Base-by-base conservation (phyloP, 2,329 filamentous ascomycete genomes). In the Sphaerulina musiva region DNA sequence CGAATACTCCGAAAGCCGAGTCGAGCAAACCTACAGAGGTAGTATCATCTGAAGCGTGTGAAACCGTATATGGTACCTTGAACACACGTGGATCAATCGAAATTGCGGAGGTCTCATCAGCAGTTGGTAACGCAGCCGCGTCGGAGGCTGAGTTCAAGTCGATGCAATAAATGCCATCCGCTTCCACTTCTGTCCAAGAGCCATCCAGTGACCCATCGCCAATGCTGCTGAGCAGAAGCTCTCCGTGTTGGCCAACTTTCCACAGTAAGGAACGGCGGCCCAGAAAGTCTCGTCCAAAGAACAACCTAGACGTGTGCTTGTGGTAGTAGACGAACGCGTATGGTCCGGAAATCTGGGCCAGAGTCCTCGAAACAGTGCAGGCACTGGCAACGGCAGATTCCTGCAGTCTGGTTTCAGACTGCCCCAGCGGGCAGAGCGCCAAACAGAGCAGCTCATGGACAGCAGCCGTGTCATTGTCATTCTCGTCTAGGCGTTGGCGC, bases 271-370 rank as follows among this genome's bases (percentile, higher is more conserved):
- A 97, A 46, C 93, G 81, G 54, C 93, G 80, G 7, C 93, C 93
- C 2, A 98, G 78, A 54, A 87, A 86, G 69, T 98, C 93, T 60
- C 93, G 81, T 6, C 87, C 90, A 69, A 87, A 96, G 70, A 85
- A 95, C 11, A 97, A 60, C 41, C 78, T 79, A 8, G 74, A 75
- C 50, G 79, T 74, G 8, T 69, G 64, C 12, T 76, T 78, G 73
- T 96, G 86, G 64, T 86, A 86, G 69, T 86, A 96, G 5, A 92
- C 80, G 70, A 97, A 93, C 1, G 92, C 88, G 73, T 93, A 97
- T 0, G 93, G 92, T 0, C 93, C 93, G 7, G 65, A 61, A 20
- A 69, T 53, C 20, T 46, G 48, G 2, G 63, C 53, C 17, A 66
- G 14, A 14, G 59, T 41, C 17, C 43, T 51, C 2, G 62, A 56